Conservation (phyloP, 2,329 filamentous ascomycete genomes). For the Fusarium acutatum region DNA sequence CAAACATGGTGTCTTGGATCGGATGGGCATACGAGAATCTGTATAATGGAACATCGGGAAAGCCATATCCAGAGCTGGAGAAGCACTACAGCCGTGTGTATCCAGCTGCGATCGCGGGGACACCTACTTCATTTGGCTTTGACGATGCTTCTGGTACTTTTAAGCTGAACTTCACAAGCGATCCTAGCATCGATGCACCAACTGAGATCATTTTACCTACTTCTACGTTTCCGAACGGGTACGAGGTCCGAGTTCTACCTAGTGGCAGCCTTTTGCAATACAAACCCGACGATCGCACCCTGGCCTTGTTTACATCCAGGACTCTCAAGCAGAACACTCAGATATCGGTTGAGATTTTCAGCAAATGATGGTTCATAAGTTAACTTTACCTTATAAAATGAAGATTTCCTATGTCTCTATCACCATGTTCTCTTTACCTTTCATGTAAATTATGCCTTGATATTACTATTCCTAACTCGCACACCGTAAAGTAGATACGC, state of each 20-base stretch:
- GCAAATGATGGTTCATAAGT: not conserved
- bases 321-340: not conserved
- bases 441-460: fast-evolving
- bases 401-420: too few species aligned
- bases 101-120: not conserved
- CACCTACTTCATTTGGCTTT: fast-evolving
- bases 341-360: not conserved
- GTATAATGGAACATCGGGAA: not conserved
- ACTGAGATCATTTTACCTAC: fast-evolving
- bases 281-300: not conserved
- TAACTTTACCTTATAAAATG: not conserved
- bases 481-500: fast-evolving
- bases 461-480: not conserved
- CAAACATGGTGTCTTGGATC: not conserved
- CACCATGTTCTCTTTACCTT: too few species aligned
- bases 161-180: not conserved
- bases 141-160: fast-evolving
- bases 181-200: fast-evolving
- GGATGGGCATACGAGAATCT: not conserved
- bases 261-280: not conserved
- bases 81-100: not conserved
- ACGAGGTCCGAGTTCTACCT: fast-evolving
- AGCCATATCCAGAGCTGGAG: not conserved
- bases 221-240: fast-evolving
- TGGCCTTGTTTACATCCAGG: not conserved